Base-by-base conservation (phyloP, 768 basidiomycete genomes). In the Epithele typhae region DNA sequence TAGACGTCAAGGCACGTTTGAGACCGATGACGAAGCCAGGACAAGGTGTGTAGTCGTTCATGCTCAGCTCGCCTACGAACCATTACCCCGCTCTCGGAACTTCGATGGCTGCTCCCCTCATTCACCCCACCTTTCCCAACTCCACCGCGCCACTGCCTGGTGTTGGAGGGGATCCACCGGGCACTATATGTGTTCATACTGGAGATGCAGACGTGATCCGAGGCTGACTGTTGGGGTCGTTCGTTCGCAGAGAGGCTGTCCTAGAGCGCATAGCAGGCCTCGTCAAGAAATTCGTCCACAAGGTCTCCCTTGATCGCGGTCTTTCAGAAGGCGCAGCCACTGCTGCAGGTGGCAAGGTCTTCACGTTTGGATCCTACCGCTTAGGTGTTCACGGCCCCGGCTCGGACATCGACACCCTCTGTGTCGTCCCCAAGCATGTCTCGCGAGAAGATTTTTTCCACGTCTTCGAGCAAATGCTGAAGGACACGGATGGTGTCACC, bases 301-400 rank as follows among this genome's bases (percentile, higher is more conserved):
- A 79, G 52, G 82, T 94, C 1, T 86, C 88, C 7, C 64, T 94
- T 47, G 69, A 79, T 36, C 79, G 77, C 33, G 95, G 95, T 6
- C 71, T 95, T 37, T 94, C 93, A 24, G 93, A 97, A 53, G 68
- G 84, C 17, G 87, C 91, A 1, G 94, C 95, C 8, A 79, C 70
- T 42, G 84, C 89, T 39, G 92, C 96, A 8, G 96, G 96, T 42
- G 96, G 94, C 54, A 95, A 98, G 74, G 98, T 99, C 64, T 99
- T 92, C 66, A 98, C 96, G 6, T 99, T 95, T 66, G 96, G 96
- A 34, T 97, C 94, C 42, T 98, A 97, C 74, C 87, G 96, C 58
- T 72, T 99, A 40, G 96, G 96, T 49, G 96, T 98, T 18, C 96
- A 98, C 66, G 92, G 91, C 11, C 96, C 95, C 27, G 88, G 91